These are phyloP conservation scores for Hymenochaete sp. DNA, from an alignment of 1,284 basidiomycete species.

Conservation along the genomic window DNA sequence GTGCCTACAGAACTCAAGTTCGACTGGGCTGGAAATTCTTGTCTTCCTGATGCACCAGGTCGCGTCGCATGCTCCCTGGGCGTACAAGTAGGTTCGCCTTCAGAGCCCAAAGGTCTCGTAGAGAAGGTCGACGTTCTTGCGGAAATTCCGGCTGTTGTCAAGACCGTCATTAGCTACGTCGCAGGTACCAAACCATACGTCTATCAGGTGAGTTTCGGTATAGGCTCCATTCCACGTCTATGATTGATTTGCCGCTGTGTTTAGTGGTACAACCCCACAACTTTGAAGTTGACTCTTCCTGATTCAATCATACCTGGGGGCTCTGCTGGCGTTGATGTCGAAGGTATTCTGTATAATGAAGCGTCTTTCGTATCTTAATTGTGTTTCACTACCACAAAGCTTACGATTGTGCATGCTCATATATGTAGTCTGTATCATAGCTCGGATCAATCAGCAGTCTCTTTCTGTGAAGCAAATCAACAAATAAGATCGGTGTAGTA, in stretches of 20 bases:
- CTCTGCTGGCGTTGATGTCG: constrained; percentile 43
- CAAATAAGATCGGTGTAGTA: too few relatives aligned
- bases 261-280: constrained; percentile 77
- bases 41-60: constrained; percentile 45
- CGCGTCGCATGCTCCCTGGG: constrained; percentile 46
- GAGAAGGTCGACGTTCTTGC: constrained; percentile 97
- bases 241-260: constrained; percentile 31
- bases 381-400: too few relatives aligned
- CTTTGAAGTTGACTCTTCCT: constrained; percentile 59
- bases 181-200: constrained; percentile 90
- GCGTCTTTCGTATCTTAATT: constrained; percentile 79
- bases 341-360: constrained; percentile 79
- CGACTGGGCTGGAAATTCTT: constrained; percentile 70
- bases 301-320: constrained; percentile 40
- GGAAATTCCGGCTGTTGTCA: constrained; percentile 89
- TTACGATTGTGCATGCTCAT: too few relatives aligned
- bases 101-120: constrained; percentile 67
- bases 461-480: too few relatives aligned
- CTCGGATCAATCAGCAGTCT: too few relatives aligned
- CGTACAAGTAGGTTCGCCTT: constrained; percentile 47
- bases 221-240: constrained; percentile 26
- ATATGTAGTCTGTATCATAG: too few relatives aligned
- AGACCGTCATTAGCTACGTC: constrained; percentile 84
- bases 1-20: constrained; percentile 68
- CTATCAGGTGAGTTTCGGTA: constrained; percentile 59